Evolutionary conservation across 495 filamentous ascomycete genomes (phyloP), one percentile per base, ranked within the genome.

Genomic region (Talaromyces ruber): DNA sequence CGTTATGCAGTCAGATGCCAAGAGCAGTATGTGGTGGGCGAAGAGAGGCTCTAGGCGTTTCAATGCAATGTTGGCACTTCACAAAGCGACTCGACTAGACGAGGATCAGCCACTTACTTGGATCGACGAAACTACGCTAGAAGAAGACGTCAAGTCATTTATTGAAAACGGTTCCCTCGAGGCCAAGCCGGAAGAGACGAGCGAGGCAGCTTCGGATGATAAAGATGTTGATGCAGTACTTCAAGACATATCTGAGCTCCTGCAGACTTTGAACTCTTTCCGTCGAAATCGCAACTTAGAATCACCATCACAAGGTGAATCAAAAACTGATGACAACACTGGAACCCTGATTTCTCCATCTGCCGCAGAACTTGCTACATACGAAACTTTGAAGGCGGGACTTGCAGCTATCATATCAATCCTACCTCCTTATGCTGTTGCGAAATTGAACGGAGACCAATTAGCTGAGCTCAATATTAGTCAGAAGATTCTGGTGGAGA

Each of bases 11-110:
- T 82, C 80, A 12, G 86, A 89, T 63, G 76, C 83, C 26, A 86
- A 91, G 60, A 84, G 88, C 60, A 76, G 84, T 47, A 76, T 96
- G n/a, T 97, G 93, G 93, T 97, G 92, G 92, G 83, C 86, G 61
- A 85, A 86, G 63, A 73, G 86, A 43, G 93, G 92, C 26, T 80
- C 84, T 62, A 83, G 82, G 62, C 78, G 76, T 26, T 82, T 84
- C 65, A 66, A 81, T 25, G 75, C 82, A 12, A 74, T 82, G 26
- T 76, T 84, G 28, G 79, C 79, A 1, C 25, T 60, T 39, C 59
- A 60, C 39, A 52, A 32, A n/a, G 45, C 45, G 39, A 2, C 59
- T 30, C 18, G 11, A 26, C 63, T 80, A 6, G 72, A 65, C 37
- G 78, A 78, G 29, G 76, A 80, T 43, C 79, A 78, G 22, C 73